Conservation (phyloP, 1,284 basidiomycete species). For the Cryptococcus sp. region DNA sequence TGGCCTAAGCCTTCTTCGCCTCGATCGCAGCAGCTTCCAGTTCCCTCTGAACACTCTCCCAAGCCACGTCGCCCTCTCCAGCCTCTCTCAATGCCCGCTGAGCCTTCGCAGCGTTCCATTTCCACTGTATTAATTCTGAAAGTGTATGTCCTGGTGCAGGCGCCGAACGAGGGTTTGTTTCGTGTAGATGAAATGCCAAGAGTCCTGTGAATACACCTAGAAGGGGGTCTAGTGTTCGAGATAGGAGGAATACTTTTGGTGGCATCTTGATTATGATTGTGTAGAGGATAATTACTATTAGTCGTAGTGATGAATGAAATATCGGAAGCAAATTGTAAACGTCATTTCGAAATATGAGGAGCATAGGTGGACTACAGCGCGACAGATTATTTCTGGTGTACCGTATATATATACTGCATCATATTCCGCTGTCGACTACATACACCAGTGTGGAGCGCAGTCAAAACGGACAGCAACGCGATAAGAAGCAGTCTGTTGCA, state of each 20-base stretch:
- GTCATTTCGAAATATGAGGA: no score
- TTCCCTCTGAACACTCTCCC: conserved; percentile 40
- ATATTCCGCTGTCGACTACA: no score
- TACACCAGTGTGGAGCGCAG: no score
- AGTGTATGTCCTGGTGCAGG: conserved; percentile 64
- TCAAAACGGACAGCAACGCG: no score
- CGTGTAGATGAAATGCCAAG: conserved; percentile 76
- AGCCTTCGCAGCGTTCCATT: conserved; percentile 50
- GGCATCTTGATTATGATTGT: conserved; percentile 25
- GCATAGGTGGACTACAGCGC: no score
- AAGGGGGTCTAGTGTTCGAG: conserved; percentile 59
- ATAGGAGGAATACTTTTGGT: conserved; percentile 40
- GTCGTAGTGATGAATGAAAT: no score
- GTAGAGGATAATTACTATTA: not conserved
- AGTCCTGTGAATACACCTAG: conserved; percentile 74
- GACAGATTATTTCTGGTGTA: no score
- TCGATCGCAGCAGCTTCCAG: conserved; percentile 11
- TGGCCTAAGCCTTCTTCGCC: not conserved
- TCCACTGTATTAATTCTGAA: conserved; percentile 63
- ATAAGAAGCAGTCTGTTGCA: no score
- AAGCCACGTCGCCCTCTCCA: conserved; percentile 26
- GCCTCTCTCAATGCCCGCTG: conserved; percentile 13
- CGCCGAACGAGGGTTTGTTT: conserved; percentile 74
- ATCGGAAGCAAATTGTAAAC: no score
- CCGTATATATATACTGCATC: no score